Evolutionary conservation across 108 stramenopile species (phyloP), one percentile per base, ranked within the genome.

Genomic region (Pseudonitzschia multistriata): DNA sequence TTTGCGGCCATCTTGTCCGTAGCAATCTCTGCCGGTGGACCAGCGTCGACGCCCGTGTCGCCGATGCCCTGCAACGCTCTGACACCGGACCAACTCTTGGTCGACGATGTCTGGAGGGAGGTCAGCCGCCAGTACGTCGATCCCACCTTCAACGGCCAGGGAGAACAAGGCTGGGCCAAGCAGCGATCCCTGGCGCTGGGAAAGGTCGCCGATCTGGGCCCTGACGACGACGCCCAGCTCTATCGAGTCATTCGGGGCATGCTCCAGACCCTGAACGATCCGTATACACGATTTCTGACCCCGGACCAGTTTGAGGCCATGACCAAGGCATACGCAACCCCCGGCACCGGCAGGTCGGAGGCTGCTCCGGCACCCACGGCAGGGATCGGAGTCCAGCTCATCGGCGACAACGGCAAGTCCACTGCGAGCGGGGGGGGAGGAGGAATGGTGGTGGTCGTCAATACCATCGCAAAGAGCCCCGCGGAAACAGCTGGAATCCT

Each of bases 361-460:
- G 29, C 72, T 45, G 35, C n/a, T 57, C 10, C 56, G 27, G 24
- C 50, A 19, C 65, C 52, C 3, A 66, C 53, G 17, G 74, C 68
- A 0, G 85, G 85, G 15, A 80, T 83, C 21, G 85, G 85, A 3
- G 81, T 86, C 25, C 85, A 84, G 55, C 74, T 86, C 4, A 56
- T 79, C 17, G 69, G 68, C 37, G 77, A 84, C 60, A 64, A 73
- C 61, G 54, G 54, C 54, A 0, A 59, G 3, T 15, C 1, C 14
- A 22, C 0, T 53, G 24, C 31, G 62, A n/a, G n/a, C n/a, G n/a
- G n/a, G n/a, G n/a, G n/a, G n/a, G n/a, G n/a, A n/a, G 67, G 3
- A 1, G 74, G 79, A 15, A 53, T 71, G 33, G 77, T 86, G 0
- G 40, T 74, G 27, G 75, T 86, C 2, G 65, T 79, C 60, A 79